Base-by-base conservation (phyloP, 1,284 basidiomycete species). In the Rhodotorula sp. region DNA sequence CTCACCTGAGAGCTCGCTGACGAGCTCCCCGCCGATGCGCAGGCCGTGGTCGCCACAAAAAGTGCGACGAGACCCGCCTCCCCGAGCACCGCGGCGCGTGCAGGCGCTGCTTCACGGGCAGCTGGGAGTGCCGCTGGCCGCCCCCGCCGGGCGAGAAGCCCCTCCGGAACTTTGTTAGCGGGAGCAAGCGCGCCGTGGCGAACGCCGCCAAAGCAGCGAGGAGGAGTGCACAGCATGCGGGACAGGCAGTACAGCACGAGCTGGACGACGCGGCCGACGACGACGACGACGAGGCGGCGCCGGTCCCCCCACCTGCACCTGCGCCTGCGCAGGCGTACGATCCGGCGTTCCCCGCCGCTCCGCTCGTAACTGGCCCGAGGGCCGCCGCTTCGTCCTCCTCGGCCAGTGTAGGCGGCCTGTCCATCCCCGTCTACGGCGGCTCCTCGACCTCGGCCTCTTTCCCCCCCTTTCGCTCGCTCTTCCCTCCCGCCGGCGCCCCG, bases 101-200 rank as follows among this genome's bases (percentile, higher is more conserved):
- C 58, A 19, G 50, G 37, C 39, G 70, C 9, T 71, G 70, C 46
- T 61, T 51, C 36, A 13, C 17, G 15, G 70, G 70, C 4, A 50
- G 53, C 27, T 71, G 70, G 70, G 61, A 67, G 32, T 71, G 70
- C 44, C 25, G n/a, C 32, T 71, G 70, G 70, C 70, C 70, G 1
- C 3, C 46, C 2, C 61, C 65, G 22, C 57, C 57, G 5, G 69
- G 65, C 25, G 41, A 64, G 37, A 41, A 46, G 9, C 69, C 69
- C 2, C 29, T 71, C 19, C 55, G 60, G 37, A 37, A 36, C 29
- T 67, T 71, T 9, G 56, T 63, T 12, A 34, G 62, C 29, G 62
- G 39, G 22, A 54, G 53, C 19, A 34, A 21, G 5, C 53, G 53
- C 53, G 53, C 53, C 2, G 32, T 34, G 32, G 53, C 27, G 17